phyloP scores from a whole-genome alignment of 139 green algal genomes.

The Mesostigma viride region DNA sequence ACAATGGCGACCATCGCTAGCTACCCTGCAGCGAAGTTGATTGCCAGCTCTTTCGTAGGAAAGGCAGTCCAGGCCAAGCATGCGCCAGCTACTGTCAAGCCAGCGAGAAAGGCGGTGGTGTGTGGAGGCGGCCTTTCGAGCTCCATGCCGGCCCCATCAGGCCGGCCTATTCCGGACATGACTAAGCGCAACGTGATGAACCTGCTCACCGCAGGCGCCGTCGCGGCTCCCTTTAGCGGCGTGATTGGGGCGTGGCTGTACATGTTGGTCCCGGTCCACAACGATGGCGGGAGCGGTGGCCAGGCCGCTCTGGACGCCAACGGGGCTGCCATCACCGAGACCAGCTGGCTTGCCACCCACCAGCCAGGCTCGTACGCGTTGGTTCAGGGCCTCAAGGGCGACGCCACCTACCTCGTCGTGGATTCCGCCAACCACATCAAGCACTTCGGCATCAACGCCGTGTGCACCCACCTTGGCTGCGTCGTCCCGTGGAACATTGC shows the following conservation, averaged over 20 bases:
- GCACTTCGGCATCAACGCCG: conserved; percentile 92
- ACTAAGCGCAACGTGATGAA: conserved; percentile 85
- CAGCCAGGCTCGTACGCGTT: conserved; percentile 64
- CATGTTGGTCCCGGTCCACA: conserved; percentile 71
- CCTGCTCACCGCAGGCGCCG: conserved; percentile 59
- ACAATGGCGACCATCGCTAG: too few relatives aligned
- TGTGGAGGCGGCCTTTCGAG: too few relatives aligned
- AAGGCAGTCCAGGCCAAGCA: too few relatives aligned
- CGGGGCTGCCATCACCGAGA: conserved; percentile 80
- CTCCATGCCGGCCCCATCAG: too few relatives aligned
- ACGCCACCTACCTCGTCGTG: conserved; percentile 96
- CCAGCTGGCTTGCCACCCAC: conserved; percentile 78
- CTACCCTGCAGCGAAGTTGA: too few relatives aligned
- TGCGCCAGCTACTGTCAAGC: too few relatives aligned
- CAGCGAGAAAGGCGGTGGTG: too few relatives aligned
- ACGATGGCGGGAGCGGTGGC: conserved; percentile 58
- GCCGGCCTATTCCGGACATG: conserved; percentile 53
- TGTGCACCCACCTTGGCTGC: conserved; percentile 99
- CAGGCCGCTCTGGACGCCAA: conserved; percentile 84
- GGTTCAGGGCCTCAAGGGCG: conserved; percentile 92
- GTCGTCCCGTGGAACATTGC: conserved; percentile 96
- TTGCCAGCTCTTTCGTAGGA: too few relatives aligned
- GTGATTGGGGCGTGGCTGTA: conserved; percentile 52
- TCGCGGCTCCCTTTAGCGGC: conserved; percentile 47
- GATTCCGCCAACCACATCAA: conserved; percentile 64